A percentile compares a stretch with the other conserved stretches of the same genome.
These are phyloP conservation scores for Colletotrichum acutatum DNA, from an alignment of 2,329 filamentous ascomycete genomes.

Conservation along the genomic window DNA sequence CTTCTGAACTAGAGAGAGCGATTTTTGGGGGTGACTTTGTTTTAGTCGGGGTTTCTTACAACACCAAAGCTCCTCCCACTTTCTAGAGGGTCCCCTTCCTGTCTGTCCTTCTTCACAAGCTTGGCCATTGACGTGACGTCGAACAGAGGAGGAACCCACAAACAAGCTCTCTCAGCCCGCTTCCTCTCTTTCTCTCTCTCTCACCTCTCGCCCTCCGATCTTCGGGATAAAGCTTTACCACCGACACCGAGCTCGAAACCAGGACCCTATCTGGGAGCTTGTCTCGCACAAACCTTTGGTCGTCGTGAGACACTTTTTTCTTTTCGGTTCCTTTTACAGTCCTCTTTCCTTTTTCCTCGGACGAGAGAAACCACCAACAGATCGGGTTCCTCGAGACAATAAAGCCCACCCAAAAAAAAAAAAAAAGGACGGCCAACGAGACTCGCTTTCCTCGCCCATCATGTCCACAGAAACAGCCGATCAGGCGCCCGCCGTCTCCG, in stretches of 20 bases:
- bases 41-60: background rate
- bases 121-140: conserved; percentile 19
- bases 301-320: background rate
- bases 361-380: background rate
- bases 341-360: background rate
- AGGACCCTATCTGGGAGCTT: background rate
- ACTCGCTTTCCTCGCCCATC: background rate
- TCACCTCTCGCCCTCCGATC: conserved; percentile 25
- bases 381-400: background rate
- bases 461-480: conserved; percentile 35
- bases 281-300: background rate
- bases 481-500: conserved; percentile 41
- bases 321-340: background rate
- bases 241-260: conserved; percentile 29
- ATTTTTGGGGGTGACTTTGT: background rate
- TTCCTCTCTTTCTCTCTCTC: too few relatives aligned
- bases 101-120: background rate
- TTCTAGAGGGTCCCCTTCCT: background rate
- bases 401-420: too few relatives aligned
- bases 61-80: background rate
- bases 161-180: background rate
- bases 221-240: conserved; percentile 33
- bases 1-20: background rate
- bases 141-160: conserved; percentile 20
- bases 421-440: background rate